Evolutionary conservation across 208 protist species (phyloP), one percentile per base, ranked within the genome.

Genomic region (Leishmania martiniquensis): DNA sequence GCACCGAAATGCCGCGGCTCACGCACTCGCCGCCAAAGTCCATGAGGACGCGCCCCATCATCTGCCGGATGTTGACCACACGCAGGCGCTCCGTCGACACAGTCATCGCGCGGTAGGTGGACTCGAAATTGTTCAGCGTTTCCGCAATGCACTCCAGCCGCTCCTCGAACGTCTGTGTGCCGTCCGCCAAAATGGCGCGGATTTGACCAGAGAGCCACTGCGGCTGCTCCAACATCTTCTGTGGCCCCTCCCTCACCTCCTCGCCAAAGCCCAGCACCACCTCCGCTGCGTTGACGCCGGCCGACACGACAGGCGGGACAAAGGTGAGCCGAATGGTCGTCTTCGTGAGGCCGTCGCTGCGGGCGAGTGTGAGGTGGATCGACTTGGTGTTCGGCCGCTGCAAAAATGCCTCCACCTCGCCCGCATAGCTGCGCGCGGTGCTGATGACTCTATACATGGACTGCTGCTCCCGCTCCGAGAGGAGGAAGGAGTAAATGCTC

Each of bases 1-100:
- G 79, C 51, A 97, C 86, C 25, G 81, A 78, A 17, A 94, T 62
- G 5, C 87, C 86, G 37, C 83, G 86, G 13, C 71, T 77, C 34
- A 97, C 88, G 73, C 90, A 96, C 67, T 93, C 84, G n/a, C 82
- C 79, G 15, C 88, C 91, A 72, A 89, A 94, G 74, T 97, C 91
- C 92, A 95, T 96, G 39, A 97, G 82, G 39, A 97, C 83, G 57
- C 93, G 84, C 0, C 94, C 94, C 65, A 97, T 60, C 85, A 97
- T 85, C 75, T 97, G 91, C 0, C 91, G 89, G 9, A 97, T 85
- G 77, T 95, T 92, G 44, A 97, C 91, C 17, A 91, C 88, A 22
- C 89, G 91, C 62, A 95, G 82, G 39, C 84, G 65, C 73, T 93
- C 91, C 76, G 87, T 93, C 69, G 89, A 92, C 37, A 95, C 82